Evolutionary conservation across 2,329 filamentous ascomycete genomes (phyloP).

Genomic region (Fusarium protoensiforme): DNA sequence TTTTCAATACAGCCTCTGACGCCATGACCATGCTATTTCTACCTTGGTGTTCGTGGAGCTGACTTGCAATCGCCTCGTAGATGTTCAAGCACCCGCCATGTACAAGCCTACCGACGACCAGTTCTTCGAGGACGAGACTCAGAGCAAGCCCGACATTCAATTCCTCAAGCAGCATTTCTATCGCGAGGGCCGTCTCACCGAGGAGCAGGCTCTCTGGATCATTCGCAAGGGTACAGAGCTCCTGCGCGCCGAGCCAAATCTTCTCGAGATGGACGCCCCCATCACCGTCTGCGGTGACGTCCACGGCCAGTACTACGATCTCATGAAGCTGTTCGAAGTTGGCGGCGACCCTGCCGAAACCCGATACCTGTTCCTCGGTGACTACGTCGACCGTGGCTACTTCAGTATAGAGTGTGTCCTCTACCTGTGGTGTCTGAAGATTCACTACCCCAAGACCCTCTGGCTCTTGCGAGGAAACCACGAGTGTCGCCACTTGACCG

Average conservation of each 20-base stretch:
- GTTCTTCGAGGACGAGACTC: slow-evolving; percentile 90
- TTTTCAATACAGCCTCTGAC: background rate
- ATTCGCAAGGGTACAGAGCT: slow-evolving; percentile 89
- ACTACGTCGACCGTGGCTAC: slow-evolving; percentile 98
- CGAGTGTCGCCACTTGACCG: slow-evolving; percentile 97
- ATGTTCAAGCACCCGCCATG: slow-evolving; percentile 97
- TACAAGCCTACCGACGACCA: slow-evolving; percentile 92
- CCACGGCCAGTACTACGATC: slow-evolving; percentile 98
- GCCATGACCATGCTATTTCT: background rate
- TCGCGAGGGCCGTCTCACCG: slow-evolving; percentile 93
- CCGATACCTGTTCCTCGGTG: slow-evolving; percentile 94
- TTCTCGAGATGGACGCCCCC: slow-evolving; percentile 98
- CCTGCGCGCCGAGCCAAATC: slow-evolving; percentile 89
- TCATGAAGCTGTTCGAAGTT: slow-evolving; percentile 99
- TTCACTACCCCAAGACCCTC: slow-evolving; percentile 97
- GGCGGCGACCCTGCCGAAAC: slow-evolving; percentile 97
- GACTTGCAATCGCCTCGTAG: slow-evolving; percentile 58
- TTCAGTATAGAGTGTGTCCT: slow-evolving; percentile 99
- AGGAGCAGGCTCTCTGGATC: slow-evolving; percentile 98
- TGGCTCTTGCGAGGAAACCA: slow-evolving; percentile 98
- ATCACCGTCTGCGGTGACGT: slow-evolving; percentile 99
- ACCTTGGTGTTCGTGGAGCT: slow-evolving; percentile 20
- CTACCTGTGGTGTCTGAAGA: slow-evolving; percentile 98
- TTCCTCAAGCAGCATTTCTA: slow-evolving; percentile 99
- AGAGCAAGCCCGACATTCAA: slow-evolving; percentile 87